Conservation (phyloP, 306 rosid species). For the Cicer pinnatifidum region DNA sequence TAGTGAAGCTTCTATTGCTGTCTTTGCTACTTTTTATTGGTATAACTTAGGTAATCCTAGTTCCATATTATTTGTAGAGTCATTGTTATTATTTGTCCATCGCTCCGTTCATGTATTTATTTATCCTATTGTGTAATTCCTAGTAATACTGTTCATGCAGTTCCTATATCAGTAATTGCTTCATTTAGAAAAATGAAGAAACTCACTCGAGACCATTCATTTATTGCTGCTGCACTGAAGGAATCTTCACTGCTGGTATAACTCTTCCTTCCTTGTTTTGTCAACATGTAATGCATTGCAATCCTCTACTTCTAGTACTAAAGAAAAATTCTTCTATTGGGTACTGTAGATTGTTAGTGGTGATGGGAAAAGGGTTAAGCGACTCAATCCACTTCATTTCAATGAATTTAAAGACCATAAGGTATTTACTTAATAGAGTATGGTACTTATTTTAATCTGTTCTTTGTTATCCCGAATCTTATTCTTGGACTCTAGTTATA, state of each 20-base stretch:
- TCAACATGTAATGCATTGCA: slow-evolving; percentile 34
- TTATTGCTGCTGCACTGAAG: slow-evolving; percentile 70
- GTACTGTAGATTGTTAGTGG: slow-evolving; percentile 74
- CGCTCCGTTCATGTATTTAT: neutral
- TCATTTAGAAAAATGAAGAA: slow-evolving; percentile 86
- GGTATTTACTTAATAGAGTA: slow-evolving; percentile 58
- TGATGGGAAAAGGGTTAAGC: slow-evolving; percentile 84
- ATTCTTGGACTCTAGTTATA: slow-evolving; percentile 67
- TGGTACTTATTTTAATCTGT: slow-evolving; percentile 17
- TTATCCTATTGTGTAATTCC: slow-evolving; percentile 16
- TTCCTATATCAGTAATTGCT: slow-evolving; percentile 73
- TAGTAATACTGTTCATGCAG: slow-evolving; percentile 57
- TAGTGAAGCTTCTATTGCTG: neutral
- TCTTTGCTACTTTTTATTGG: neutral
- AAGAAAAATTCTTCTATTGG: slow-evolving; percentile 26
- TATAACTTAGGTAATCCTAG: slow-evolving; percentile 21
- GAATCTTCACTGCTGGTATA: slow-evolving; percentile 84
- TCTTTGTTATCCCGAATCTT: slow-evolving; percentile 45
- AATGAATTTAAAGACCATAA: slow-evolving; percentile 67
- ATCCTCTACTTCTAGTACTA: slow-evolving; percentile 38
- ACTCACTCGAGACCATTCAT: slow-evolving; percentile 61
- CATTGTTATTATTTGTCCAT: neutral
- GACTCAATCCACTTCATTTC: slow-evolving; percentile 65
- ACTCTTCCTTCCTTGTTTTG: slow-evolving; percentile 39
- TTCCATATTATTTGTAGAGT: neutral